These are phyloP conservation scores for Dendrobium chrysotoxum DNA, from an alignment of 106 monocot genomes.

Conservation along the genomic window DNA sequence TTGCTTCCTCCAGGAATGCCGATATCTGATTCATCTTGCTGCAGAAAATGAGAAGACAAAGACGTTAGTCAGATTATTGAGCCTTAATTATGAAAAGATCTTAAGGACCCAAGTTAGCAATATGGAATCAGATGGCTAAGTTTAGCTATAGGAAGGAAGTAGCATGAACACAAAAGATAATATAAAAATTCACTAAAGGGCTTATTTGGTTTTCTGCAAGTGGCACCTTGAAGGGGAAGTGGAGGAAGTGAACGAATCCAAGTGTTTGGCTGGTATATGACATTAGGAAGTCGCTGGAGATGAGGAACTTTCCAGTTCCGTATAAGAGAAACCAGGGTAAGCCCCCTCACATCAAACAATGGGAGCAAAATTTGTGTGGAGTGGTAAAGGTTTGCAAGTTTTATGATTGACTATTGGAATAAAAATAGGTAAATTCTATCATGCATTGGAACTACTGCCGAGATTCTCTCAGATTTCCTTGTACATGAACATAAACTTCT, in stretches of 20 bases:
- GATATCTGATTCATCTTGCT: constrained; percentile 89
- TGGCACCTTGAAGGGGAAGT: background rate
- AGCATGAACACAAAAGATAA: background rate
- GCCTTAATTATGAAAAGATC: background rate
- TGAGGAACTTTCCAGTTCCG: too few relatives aligned
- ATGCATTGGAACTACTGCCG: background rate
- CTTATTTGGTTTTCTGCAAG: too few relatives aligned
- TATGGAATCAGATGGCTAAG: background rate
- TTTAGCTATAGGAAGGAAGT: background rate
- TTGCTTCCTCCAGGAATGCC: constrained; percentile 73
- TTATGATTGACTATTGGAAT: background rate
- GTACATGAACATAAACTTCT: background rate
- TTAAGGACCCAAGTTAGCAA: background rate
- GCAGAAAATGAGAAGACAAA: constrained; percentile 15
- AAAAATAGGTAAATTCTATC: background rate
- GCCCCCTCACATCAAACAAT: too few relatives aligned
- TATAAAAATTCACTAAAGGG: background rate
- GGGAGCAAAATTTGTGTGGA: background rate
- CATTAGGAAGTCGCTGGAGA: too few relatives aligned
- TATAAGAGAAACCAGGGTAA: too few relatives aligned
- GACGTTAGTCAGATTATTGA: background rate
- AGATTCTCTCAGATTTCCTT: background rate
- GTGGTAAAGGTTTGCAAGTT: background rate
- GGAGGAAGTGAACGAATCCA: background rate
- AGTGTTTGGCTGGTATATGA: background rate